Conservation (phyloP, 352 stramenopile species). For the Pythium pyrilobum region DNA sequence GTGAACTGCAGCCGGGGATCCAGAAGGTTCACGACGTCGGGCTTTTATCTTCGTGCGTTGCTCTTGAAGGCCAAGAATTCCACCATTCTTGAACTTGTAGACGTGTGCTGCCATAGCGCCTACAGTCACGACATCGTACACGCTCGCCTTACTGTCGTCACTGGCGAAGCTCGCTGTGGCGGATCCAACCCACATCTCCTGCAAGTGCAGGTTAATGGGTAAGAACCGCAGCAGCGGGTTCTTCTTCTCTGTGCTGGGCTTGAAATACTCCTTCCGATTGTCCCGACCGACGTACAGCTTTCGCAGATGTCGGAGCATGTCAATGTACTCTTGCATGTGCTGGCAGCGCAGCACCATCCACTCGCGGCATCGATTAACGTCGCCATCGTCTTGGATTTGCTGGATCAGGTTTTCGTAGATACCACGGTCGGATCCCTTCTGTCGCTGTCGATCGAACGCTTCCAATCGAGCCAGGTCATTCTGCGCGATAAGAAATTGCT, state of each 20-base stretch:
- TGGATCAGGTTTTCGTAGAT: constrained; percentile 89
- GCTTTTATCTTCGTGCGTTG: constrained; percentile 68
- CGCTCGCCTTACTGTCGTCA: constrained; percentile 27
- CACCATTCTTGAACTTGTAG: constrained; percentile 88
- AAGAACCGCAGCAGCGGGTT: constrained; percentile 72
- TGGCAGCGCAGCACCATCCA: constrained; percentile 76
- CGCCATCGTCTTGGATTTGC: constrained; percentile 84
- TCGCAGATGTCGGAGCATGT: constrained; percentile 53
- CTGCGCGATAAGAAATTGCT: constrained; percentile 68
- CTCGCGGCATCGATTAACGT: constrained; percentile 76
- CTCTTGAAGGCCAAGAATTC: constrained; percentile 68
- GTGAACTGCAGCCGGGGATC: constrained; percentile 38
- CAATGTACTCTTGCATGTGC: constrained; percentile 66
- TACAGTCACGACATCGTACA: constrained; percentile 86
- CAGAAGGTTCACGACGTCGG: constrained; percentile 42
- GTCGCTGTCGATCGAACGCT: constrained; percentile 66
- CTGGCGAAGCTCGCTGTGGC: constrained; percentile 19
- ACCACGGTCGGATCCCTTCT: constrained; percentile 73
- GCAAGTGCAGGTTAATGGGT: constrained; percentile 80
- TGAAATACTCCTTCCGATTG: constrained; percentile 78
- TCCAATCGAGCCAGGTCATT: constrained; percentile 73
- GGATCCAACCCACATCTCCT: constrained; percentile 83
- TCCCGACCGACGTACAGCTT: constrained; percentile 67
- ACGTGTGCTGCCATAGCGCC: constrained; percentile 82
- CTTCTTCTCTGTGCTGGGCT: constrained; percentile 85